These are phyloP conservation scores for Microbotryum scabiosae DNA, from an alignment of 1,284 basidiomycete species.

Conservation along the genomic window DNA sequence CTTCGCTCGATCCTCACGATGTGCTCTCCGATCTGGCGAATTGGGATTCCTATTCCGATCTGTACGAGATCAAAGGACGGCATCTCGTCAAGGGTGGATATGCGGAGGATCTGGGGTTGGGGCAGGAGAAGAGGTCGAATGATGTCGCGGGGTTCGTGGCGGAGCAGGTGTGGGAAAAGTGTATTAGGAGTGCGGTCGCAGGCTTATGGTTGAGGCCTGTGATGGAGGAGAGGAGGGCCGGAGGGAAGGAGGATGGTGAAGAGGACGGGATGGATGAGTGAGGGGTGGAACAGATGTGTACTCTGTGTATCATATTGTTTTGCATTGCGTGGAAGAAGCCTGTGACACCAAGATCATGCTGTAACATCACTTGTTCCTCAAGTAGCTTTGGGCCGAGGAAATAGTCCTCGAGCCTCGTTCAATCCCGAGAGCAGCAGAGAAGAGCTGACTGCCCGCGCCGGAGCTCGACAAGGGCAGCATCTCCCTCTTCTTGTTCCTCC, in stretches of 20 bases:
- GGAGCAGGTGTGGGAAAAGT: conserved; percentile 77
- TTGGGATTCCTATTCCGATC: conserved; percentile 17
- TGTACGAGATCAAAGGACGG: conserved; percentile 11
- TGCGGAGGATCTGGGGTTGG: neutral
- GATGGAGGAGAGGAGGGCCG: neutral
- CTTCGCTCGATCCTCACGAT: conserved; percentile 20
- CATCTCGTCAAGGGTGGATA: neutral
- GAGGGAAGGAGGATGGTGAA: neutral
- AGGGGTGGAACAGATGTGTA: too few relatives aligned
- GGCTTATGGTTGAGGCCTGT: conserved; percentile 48
- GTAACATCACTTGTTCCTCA: too few relatives aligned
- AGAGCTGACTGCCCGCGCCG: too few relatives aligned
- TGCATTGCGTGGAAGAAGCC: too few relatives aligned
- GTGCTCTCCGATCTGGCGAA: conserved; percentile 20
- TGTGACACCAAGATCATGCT: too few relatives aligned
- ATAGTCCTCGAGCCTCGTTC: too few relatives aligned
- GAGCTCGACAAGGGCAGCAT: too few relatives aligned
- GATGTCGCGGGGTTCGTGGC: conserved; percentile 69
- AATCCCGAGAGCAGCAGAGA: too few relatives aligned
- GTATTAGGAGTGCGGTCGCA: conserved; percentile 64
- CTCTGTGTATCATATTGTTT: too few relatives aligned
- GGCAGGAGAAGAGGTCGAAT: conserved; percentile 8
- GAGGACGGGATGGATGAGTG: neutral
- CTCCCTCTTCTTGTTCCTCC: too few relatives aligned
- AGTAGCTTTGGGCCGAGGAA: too few relatives aligned